Conservation (phyloP, 805 yeast species). For the Monosporozyma servazzii region DNA sequence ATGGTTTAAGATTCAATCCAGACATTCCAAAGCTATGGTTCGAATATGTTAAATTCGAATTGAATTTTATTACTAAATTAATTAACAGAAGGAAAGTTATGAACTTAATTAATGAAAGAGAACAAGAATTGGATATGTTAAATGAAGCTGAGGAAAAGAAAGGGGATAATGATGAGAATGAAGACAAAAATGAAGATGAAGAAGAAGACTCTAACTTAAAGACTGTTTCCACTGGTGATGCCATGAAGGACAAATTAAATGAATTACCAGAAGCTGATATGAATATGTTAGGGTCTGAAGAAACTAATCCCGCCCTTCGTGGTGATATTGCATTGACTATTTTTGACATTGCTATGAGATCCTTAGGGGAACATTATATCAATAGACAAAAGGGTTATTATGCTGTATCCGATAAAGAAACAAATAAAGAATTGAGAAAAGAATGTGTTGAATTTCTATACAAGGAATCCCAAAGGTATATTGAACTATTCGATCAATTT, state of each 20-base stretch:
- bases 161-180: slow-evolving; percentile 27
- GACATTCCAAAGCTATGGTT: slow-evolving; percentile 69
- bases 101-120: slow-evolving; percentile 66
- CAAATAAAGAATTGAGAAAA: slow-evolving; percentile 23
- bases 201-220: slow-evolving; percentile 30
- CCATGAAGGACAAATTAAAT: slow-evolving; percentile 52
- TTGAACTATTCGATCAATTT: slow-evolving; percentile 60
- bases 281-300: slow-evolving; percentile 77
- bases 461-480: slow-evolving; percentile 37
- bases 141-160: slow-evolving; percentile 25
- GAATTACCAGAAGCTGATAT: slow-evolving; percentile 80
- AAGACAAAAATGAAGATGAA: slow-evolving; percentile 30
- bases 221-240: slow-evolving; percentile 45
- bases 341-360: slow-evolving; percentile 55
- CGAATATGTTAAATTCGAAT: slow-evolving; percentile 80
- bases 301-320: slow-evolving; percentile 66
- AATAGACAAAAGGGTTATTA: slow-evolving; percentile 29
- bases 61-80: slow-evolving; percentile 74
- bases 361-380: slow-evolving; percentile 29
- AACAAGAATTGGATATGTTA: slow-evolving; percentile 46
- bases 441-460: slow-evolving; percentile 28
- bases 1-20: slow-evolving; percentile 74
- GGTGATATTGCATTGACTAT: slow-evolving; percentile 68
- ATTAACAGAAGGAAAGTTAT: slow-evolving; percentile 75
- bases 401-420: slow-evolving; percentile 27